Evolutionary conservation across 192 early-diverging fungal species (phyloP), one percentile per base, ranked within the genome.

Genomic region (Backusella parvicylindrica): DNA sequence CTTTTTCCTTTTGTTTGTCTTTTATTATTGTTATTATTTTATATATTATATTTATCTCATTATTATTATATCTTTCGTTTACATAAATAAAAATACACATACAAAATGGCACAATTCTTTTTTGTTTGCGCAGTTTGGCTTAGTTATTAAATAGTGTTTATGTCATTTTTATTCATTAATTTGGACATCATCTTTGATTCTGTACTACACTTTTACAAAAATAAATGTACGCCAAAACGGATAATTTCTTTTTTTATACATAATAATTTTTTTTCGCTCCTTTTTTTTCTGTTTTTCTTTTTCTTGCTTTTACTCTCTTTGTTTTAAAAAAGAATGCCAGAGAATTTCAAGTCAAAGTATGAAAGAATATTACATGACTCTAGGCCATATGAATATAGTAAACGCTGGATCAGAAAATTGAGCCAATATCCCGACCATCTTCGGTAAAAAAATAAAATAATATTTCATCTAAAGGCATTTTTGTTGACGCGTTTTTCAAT

Each of bases 371-470:
- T 69, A n/a, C 70, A 71, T 64, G 72, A 73, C 38, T 38, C 37
- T 16, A 21, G 53, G 16, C 72, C 72, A 12, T 21, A 30, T n/a
- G 9, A 32, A n/a, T 73, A 64, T 64, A 40, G 35, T n/a, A 56
- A 30, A 28, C 50, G 70, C 1, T 77, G 68, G 50, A 7, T 77
- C 18, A 50, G 63, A 49, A 60, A 72, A 6, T 9, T 77, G 3
- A 26, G 8, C 5, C 32, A 18, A 30, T 77, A 77, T 28, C 75
- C 75, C 43, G 75, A 77, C 47, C 75, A 77, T 2, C 63, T 77
- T n/a, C 75, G 75, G 75, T 77, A 77, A 70, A 31, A 50, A 60
- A 56, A 30, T 21, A 43, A 28, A 68, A 30, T 36, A 40, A 18
- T 37, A 23, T 37, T 50, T 18, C 49, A 50, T 35, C 28, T 41